Evolutionary conservation across 768 basidiomycete genomes (phyloP), one percentile per base, ranked within the genome.

Genomic region (Dentipellis fragilis): DNA sequence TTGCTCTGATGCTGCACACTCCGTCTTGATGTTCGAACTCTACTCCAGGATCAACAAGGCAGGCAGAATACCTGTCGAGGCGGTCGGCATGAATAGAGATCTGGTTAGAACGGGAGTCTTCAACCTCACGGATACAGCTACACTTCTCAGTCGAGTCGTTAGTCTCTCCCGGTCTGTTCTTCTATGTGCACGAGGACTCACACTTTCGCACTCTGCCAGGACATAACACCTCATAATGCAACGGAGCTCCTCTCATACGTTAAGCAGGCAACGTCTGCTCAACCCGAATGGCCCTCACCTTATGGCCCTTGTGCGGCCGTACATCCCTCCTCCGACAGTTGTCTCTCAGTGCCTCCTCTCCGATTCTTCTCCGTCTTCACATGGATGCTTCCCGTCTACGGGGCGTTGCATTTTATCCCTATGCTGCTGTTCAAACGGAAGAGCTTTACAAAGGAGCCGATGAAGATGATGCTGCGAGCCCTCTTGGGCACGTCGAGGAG

Each of bases 321-420:
- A 1, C 94, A 98, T 63, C 94, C 94, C 6, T 78, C 76, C 71
- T 61, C 73, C 6, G 78, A 85, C 17, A 76, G 75, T 9, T 93
- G 89, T 66, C 62, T 71, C 6, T 67, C 72, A 10, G 82, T 83
- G 1, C 80, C 80, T 11, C 58, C 84, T n/a, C 78, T 80, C 39
- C 83, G 92, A 29, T 88, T 93, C 69, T 77, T 85, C 61, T 73
- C 79, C 16, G 93, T 96, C 6, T 88, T 86, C 67, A 81, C 79
- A 70, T 94, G 80, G 87, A 92, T 89, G 71, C 67, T 87, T 46
- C 87, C 83, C 3, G 80, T 86, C 40, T 98, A 98, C 63, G 85
- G 89, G 19, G 93, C 91, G 0, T 70, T 98, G 35, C 95, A 97
- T 67, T 79, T 96, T 57, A 80, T 96, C 29, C 94, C 95, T 1